Percentiles rank a stretch among this genome's conserved stretches.
These are phyloP conservation scores for Daldinia sp. DNA, from an alignment of 2,329 filamentous ascomycete species.

Conservation along the genomic window DNA sequence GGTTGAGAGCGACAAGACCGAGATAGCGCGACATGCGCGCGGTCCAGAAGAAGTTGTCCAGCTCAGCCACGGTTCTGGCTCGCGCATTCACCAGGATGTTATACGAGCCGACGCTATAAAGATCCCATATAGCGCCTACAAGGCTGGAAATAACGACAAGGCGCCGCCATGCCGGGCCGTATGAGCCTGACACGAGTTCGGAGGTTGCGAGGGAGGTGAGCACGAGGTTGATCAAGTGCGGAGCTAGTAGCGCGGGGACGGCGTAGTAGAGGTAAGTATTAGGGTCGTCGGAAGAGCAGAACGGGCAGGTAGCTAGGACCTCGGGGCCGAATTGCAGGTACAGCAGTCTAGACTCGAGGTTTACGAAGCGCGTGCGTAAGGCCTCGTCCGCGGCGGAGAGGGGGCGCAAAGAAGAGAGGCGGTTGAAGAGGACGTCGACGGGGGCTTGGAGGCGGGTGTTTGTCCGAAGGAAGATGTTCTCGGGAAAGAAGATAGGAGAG, in stretches of 20 bases:
- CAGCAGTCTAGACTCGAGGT: conserved; percentile 75
- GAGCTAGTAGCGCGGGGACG: conserved; percentile 73
- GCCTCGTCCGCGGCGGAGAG: conserved; percentile 69
- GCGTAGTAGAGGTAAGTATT: conserved; percentile 82
- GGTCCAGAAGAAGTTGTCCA: conserved; percentile 78
- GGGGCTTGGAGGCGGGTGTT: conserved; percentile 84
- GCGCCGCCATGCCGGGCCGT: conserved; percentile 76
- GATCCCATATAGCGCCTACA: conserved; percentile 67
- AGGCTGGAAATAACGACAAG: conserved; percentile 70
- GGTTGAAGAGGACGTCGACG: conserved; percentile 83
- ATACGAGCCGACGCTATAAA: conserved; percentile 72
- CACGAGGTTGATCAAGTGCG: conserved; percentile 82
- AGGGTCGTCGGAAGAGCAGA: conserved; percentile 77
- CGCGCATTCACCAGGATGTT: conserved; percentile 70
- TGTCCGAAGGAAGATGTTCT: conserved; percentile 83
- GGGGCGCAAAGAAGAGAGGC: conserved; percentile 68
- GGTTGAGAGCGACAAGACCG: conserved; percentile 71
- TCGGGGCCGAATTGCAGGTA: conserved; percentile 86
- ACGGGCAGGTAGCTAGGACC: conserved; percentile 78
- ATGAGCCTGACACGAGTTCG: conserved; percentile 66
- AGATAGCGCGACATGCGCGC: conserved; percentile 69
- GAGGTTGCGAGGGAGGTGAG: conserved; percentile 79
- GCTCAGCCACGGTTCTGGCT: conserved; percentile 67
- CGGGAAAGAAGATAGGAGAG: conserved; percentile 72
- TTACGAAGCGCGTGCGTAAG: conserved; percentile 74